These are phyloP conservation scores for Crithidia acanthocephali DNA, from an alignment of 208 protist genomes.

Conservation along the genomic window DNA sequence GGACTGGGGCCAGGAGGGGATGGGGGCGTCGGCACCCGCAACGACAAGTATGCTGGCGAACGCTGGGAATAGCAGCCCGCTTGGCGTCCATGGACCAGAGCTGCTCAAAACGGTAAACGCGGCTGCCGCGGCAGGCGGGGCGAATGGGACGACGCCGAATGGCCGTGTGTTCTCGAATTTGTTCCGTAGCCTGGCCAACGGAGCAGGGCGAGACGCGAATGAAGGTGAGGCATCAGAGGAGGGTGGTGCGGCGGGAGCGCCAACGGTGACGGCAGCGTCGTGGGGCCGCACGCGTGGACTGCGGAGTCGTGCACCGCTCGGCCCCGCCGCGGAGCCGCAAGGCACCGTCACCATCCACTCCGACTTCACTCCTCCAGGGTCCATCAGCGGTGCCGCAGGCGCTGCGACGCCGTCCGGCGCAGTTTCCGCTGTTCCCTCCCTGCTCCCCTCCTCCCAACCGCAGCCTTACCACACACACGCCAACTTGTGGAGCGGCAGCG, in stretches of 20 bases:
- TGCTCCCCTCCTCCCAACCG: not conserved
- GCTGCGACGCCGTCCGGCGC: not conserved
- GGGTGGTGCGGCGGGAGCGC: not conserved
- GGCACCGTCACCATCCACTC: slow-evolving; percentile 5
- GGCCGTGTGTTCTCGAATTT: slow-evolving; percentile 8
- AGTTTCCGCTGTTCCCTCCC: not conserved
- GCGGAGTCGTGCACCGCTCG: not conserved
- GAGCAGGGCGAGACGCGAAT: too few relatives aligned
- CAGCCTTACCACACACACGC: not conserved
- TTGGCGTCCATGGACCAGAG: not conserved
- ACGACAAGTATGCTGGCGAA: not conserved
- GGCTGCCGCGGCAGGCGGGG: not conserved
- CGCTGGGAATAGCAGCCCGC: not conserved
- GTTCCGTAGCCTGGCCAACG: slow-evolving; percentile 8
- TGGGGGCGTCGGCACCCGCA: not conserved
- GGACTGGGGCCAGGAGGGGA: slow-evolving; percentile 14
- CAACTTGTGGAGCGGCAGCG: slow-evolving; percentile 2
- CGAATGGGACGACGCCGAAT: not conserved
- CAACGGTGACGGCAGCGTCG: not conserved
- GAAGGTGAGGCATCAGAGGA: not conserved
- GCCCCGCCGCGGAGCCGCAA: not conserved
- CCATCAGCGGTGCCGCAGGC: not conserved
- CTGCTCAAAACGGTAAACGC: not conserved
- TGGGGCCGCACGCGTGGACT: slow-evolving; percentile 6
- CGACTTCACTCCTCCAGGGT: not conserved